Evolutionary conservation across 2,329 filamentous ascomycete genomes (phyloP), one percentile per base, ranked within the genome.

Genomic region (Bimuria novae-zelandiae): DNA sequence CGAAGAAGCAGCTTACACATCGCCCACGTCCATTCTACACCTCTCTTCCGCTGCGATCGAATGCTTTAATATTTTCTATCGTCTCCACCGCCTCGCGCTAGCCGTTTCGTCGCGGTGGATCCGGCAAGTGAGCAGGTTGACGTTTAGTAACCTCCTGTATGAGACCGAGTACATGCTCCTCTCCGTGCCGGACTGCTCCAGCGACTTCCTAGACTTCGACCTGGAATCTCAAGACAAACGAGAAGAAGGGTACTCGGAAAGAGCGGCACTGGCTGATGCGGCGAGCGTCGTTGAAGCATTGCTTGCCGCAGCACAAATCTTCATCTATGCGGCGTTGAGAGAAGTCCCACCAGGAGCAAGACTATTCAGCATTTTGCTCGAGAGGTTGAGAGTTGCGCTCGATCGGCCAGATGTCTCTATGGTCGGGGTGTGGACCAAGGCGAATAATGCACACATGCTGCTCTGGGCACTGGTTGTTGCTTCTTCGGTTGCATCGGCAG

Each of bases 1-100:
- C 5, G 62, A 66, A 42, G 56, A 61, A 49, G 63, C 63, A 25
- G 62, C 62, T 1, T 56, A 30, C 37, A 60, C 56, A 1, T 67
- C 64, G 3, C 63, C 61, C 14, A 65, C 63, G 0, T 63, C 59
- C 5, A 51, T 59, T 4, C 57, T 68, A 12, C 62, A 59, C n/a
- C 55, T 69, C 16, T 59, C 63, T 1, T 25, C 57, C 7, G 48
- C 56, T 7, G 35, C 54, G 8, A 48, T 66, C 10, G 59, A 66
- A 17, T 66, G 62, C 51, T 67, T 67, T 55, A 65, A 66, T 17
- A 62, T 67, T 7, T 67, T 69, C 53, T 61, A 66, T 52, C 58
- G 54, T 7, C 46, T 69, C 1, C 64, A 67, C 36, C 62, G 62
- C 11, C 56, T 69, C 30, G 59, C 56, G 3, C 52, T 65, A 3